Evolutionary conservation across 2,329 filamentous ascomycete species (phyloP).

Genomic region (Spiromastix sp.): DNA sequence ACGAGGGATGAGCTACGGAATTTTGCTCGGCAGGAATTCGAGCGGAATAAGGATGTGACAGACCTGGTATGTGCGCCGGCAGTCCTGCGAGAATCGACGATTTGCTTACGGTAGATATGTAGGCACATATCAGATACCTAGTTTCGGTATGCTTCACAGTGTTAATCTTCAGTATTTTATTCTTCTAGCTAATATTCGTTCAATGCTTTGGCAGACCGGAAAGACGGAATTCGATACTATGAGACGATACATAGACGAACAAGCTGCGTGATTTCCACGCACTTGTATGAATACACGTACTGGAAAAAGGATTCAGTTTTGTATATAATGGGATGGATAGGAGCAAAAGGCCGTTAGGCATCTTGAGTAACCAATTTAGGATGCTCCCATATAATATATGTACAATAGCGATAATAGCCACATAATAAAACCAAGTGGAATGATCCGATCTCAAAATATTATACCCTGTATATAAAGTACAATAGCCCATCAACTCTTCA

Average conservation of each 20-base stretch:
- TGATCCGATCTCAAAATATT: too few relatives aligned
- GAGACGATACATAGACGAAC: conserved; percentile 37
- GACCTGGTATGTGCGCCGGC: conserved; percentile 26
- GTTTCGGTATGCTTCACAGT: conserved; percentile 31
- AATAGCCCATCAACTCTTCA: too few relatives aligned
- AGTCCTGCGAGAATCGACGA: neutral
- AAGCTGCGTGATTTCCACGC: conserved; percentile 13
- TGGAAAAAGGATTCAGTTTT: too few relatives aligned
- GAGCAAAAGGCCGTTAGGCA: neutral
- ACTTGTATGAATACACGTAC: neutral
- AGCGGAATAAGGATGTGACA: conserved; percentile 31
- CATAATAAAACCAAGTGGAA: too few relatives aligned
- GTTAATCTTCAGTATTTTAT: too few relatives aligned
- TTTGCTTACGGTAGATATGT: neutral
- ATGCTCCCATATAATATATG: too few relatives aligned
- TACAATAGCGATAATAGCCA: conserved; percentile 1
- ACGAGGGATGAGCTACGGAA: conserved; percentile 30
- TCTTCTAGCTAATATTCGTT: too few relatives aligned
- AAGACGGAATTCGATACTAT: conserved; percentile 38
- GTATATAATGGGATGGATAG: neutral
- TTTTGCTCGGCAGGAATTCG: conserved; percentile 37
- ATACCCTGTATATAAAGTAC: too few relatives aligned
- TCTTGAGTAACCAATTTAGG: too few relatives aligned
- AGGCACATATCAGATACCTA: conserved; percentile 35
- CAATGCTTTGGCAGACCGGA: conserved; percentile 24